Evolutionary conservation across 805 yeast genomes (phyloP).

Genomic region (Kregervanrija delftensis): DNA sequence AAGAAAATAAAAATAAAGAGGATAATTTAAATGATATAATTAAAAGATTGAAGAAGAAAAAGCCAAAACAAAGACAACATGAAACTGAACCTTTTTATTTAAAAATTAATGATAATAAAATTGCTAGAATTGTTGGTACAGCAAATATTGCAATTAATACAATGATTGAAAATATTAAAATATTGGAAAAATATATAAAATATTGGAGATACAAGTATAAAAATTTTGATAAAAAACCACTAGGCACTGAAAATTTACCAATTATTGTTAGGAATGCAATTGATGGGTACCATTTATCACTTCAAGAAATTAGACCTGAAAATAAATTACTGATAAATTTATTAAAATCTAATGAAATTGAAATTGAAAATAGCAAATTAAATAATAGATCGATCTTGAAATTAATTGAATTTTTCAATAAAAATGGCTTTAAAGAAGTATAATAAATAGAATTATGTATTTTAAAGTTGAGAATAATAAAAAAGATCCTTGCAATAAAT

Average conservation of each 20-base stretch:
- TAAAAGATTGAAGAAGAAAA: neutral
- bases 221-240: too few species aligned
- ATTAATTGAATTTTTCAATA: too few species aligned
- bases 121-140: constrained; percentile 6
- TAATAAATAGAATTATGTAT: too few species aligned
- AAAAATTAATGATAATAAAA: neutral
- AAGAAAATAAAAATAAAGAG: neutral
- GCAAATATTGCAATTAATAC: neutral
- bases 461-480: too few species aligned
- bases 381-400: too few species aligned
- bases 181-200: neutral
- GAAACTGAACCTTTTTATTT: constrained; percentile 1
- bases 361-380: too few species aligned
- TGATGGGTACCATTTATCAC: too few species aligned
- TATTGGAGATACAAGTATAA: too few species aligned
- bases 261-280: too few species aligned
- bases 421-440: too few species aligned
- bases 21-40: constrained; percentile 1
- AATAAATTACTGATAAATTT: neutral
- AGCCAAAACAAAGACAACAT: constrained; percentile 4
- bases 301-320: too few species aligned
- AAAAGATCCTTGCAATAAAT: neutral
- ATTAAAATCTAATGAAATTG: neutral
- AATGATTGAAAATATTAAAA: neutral
- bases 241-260: too few species aligned